Conservation (phyloP, 2,329 filamentous ascomycete species). For the Aspergillus pseudonomiae region DNA sequence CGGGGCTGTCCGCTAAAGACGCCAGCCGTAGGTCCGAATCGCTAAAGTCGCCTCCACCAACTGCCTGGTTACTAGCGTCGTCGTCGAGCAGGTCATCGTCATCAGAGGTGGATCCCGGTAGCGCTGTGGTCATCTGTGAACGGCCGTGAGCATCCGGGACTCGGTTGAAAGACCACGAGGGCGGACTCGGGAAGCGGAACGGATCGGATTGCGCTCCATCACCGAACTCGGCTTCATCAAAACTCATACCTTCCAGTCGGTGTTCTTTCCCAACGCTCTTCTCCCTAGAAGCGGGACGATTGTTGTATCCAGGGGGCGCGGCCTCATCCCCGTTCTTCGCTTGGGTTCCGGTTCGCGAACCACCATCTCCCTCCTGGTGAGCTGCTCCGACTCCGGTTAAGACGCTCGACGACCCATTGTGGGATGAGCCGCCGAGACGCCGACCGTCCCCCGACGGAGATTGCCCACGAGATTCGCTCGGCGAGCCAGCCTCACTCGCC, state of each 20-base stretch:
- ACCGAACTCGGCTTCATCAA: conserved; percentile 34
- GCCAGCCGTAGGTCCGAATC: conserved; percentile 37
- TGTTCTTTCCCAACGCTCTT: conserved; percentile 24
- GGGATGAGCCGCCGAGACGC: conserved; percentile 87
- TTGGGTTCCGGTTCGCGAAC: conserved; percentile 52
- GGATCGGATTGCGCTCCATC: conserved; percentile 26
- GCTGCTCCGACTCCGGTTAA: conserved; percentile 75
- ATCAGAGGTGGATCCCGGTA: conserved; percentile 31
- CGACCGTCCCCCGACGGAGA: conserved; percentile 76
- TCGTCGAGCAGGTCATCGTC: conserved; percentile 42
- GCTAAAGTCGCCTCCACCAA: conserved; percentile 39
- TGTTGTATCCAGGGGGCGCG: conserved; percentile 36
- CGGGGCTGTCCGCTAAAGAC: conserved; percentile 32
- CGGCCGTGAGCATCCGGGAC: conserved; percentile 31
- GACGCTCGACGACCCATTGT: conserved; percentile 88
- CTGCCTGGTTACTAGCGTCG: conserved; percentile 44
- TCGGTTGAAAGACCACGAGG: conserved; percentile 44
- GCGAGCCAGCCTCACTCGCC: conserved; percentile 52
- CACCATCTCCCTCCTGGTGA: conserved; percentile 67
- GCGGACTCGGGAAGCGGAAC: conserved; percentile 29
- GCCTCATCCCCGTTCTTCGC: conserved; percentile 36
- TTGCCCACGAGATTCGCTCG: conserved; percentile 45
- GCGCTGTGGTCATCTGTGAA: conserved; percentile 33
- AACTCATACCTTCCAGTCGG: conserved; percentile 37
- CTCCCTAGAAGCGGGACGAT: conserved; percentile 27